These are phyloP conservation scores for Lyophyllum atratum DNA, from an alignment of 768 basidiomycete genomes.

Conservation along the genomic window DNA sequence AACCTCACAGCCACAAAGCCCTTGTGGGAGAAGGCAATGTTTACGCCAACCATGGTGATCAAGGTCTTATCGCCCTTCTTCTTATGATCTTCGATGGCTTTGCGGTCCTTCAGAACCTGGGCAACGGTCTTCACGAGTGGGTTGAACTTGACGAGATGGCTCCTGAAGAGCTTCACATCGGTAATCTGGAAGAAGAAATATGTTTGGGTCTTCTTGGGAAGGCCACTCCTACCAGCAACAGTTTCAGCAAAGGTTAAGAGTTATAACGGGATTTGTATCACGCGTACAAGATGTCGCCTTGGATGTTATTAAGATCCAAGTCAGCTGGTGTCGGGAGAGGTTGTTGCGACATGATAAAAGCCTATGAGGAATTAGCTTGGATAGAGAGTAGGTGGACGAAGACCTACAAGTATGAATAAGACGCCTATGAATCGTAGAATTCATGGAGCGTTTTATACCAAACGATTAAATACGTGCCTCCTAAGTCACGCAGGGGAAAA, in stretches of 20 bases:
- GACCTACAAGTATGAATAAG: background rate
- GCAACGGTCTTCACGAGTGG: slow-evolving; percentile 49
- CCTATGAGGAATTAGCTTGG: background rate
- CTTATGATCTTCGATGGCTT: slow-evolving; percentile 41
- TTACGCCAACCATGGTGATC: slow-evolving; percentile 45
- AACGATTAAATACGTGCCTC: background rate
- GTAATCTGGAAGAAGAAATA: slow-evolving; percentile 56
- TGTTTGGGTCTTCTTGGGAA: slow-evolving; percentile 54
- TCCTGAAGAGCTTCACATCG: slow-evolving; percentile 43
- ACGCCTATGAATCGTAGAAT: background rate
- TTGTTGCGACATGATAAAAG: slow-evolving; percentile 20
- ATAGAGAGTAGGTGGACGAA: background rate
- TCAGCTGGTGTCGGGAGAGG: slow-evolving; percentile 13
- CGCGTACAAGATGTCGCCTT: slow-evolving; percentile 49
- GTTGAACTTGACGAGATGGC: slow-evolving; percentile 39
- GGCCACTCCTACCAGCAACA: slow-evolving; percentile 40
- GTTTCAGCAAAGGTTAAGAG: background rate
- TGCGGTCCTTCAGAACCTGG: slow-evolving; percentile 42
- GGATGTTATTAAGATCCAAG: slow-evolving; percentile 44
- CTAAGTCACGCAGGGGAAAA: background rate
- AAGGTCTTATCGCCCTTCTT: slow-evolving; percentile 31
- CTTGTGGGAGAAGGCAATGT: slow-evolving; percentile 53
- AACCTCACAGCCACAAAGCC: slow-evolving; percentile 42
- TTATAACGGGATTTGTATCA: background rate
- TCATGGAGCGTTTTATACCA: background rate